Evolutionary conservation across 805 yeast genomes (phyloP).

Genomic region (Teunomyces gatunensis): DNA sequence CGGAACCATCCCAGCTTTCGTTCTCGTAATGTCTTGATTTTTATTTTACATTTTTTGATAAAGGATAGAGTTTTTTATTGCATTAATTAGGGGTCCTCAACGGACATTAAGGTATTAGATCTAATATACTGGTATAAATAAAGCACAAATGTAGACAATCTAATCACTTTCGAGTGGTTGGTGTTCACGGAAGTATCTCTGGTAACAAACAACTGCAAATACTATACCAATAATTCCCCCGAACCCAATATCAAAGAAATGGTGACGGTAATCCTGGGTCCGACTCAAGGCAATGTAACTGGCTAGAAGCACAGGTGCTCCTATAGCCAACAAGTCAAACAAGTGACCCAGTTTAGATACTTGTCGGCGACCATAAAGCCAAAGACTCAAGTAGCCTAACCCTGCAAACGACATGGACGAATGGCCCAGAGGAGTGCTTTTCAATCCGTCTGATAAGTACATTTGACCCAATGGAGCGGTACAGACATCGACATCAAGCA

Average conservation of each 20-base stretch:
- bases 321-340: conserved; percentile 8
- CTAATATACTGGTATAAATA: conserved; percentile 4
- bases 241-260: conserved; percentile 31
- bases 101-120: conserved; percentile 39
- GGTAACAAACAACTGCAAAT: conserved; percentile 25
- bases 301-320: conserved; percentile 20
- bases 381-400: conserved; percentile 44
- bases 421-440: conserved; percentile 60
- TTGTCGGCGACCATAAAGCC: conserved; percentile 45
- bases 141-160: neutral
- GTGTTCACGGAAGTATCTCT: conserved; percentile 22
- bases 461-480: conserved; percentile 22
- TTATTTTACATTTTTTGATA: conserved; percentile 17
- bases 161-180: neutral
- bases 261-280: conserved; percentile 29
- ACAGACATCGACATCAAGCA: conserved; percentile 22
- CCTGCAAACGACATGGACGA: conserved; percentile 53
- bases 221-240: conserved; percentile 32
- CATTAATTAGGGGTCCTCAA: conserved; percentile 52
- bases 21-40: conserved; percentile 18
- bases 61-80: conserved; percentile 39
- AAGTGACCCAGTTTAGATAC: conserved; percentile 8
- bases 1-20: conserved; percentile 7
- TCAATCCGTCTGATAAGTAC: conserved; percentile 48
- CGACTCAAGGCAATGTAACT: conserved; percentile 25